phyloP scores from a whole-genome alignment of 345 rosid genomes.

The Salix brachista region DNA sequence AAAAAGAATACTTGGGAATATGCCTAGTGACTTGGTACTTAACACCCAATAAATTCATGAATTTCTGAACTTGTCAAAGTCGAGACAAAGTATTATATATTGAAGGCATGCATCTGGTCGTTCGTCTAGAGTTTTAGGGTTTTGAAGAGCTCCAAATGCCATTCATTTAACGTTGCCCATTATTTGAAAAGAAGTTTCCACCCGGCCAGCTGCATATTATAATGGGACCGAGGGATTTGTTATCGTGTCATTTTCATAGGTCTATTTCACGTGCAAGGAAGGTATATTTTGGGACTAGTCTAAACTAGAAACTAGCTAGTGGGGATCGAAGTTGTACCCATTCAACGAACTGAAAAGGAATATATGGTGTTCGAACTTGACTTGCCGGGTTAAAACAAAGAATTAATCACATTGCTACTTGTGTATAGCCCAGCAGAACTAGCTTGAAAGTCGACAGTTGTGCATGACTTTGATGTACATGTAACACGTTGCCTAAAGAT shows the following conservation, averaged over 20 bases:
- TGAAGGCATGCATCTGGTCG: too few relatives aligned
- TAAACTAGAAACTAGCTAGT: not conserved
- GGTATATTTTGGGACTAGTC: not conserved
- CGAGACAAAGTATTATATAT: too few relatives aligned
- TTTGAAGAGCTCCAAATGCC: too few relatives aligned
- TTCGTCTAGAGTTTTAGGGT: too few relatives aligned
- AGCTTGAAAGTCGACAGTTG: not conserved
- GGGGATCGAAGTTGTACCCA: not conserved
- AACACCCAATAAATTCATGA: too few relatives aligned
- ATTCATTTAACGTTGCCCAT: too few relatives aligned
- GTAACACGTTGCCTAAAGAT: not conserved
- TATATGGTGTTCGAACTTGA: not conserved
- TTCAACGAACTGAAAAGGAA: not conserved
- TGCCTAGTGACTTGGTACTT: too few relatives aligned
- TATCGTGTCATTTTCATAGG: constrained; percentile 11
- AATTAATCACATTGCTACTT: not conserved
- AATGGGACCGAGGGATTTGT: not conserved
- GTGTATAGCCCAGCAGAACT: not conserved
- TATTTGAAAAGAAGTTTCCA: too few relatives aligned
- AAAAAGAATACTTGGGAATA: too few relatives aligned
- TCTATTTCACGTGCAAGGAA: not conserved
- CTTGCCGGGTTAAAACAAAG: not conserved
- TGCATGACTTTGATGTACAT: not conserved
- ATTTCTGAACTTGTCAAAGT: too few relatives aligned
- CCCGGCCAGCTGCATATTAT: too few relatives aligned